Conservation (phyloP, 2,329 filamentous ascomycete species). For the Corynespora cassiicola region DNA sequence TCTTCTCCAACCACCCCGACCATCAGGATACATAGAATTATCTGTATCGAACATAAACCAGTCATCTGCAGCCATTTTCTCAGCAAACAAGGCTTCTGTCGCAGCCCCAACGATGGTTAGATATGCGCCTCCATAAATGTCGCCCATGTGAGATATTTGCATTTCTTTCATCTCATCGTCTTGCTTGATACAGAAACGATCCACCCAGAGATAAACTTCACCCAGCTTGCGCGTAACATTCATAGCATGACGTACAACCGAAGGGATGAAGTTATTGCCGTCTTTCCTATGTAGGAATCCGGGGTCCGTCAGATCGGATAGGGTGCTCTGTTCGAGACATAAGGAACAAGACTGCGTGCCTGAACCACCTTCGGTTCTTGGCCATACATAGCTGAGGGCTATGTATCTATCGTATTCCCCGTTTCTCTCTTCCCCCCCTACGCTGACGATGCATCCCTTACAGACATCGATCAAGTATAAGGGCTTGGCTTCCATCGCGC, state of each 20-base stretch:
- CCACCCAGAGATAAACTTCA: constrained; percentile 6
- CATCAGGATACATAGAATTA: too few relatives aligned
- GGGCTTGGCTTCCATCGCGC: too few relatives aligned
- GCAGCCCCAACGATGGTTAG: constrained; percentile 6
- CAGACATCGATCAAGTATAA: too few relatives aligned
- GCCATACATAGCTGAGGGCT: constrained; percentile 8
- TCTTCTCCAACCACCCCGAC: too few relatives aligned
- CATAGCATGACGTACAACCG: constrained; percentile 5
- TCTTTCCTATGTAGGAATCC: neutral
- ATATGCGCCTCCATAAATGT: constrained; percentile 3
- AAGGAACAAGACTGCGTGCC: neutral
- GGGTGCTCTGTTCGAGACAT: neutral
- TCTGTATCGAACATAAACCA: too few relatives aligned
- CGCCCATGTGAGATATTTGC: constrained; percentile 3
- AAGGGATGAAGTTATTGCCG: neutral
- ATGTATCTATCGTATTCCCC: too few relatives aligned
- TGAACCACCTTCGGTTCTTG: neutral
- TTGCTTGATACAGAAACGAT: constrained; percentile 6
- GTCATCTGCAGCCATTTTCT: neutral
- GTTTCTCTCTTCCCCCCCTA: neutral
- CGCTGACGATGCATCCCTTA: neutral
- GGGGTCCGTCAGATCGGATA: neutral
- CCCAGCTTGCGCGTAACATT: neutral
- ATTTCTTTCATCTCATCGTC: too few relatives aligned
- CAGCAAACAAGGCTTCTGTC: neutral